These are phyloP conservation scores for Diplodia corticola DNA, from an alignment of 2,329 filamentous ascomycete genomes.

Conservation along the genomic window DNA sequence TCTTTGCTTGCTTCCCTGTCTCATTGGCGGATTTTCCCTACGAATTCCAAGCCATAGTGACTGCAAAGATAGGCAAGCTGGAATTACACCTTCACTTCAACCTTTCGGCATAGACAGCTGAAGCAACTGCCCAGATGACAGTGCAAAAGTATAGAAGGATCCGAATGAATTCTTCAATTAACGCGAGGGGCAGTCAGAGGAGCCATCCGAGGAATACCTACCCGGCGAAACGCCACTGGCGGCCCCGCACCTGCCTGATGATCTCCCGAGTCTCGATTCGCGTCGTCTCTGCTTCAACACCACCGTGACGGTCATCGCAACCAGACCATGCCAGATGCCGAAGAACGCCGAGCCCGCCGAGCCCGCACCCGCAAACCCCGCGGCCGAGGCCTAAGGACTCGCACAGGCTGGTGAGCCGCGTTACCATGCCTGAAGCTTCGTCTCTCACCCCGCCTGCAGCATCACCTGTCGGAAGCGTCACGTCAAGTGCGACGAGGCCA, in stretches of 20 bases:
- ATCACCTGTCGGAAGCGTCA: slow-evolving; percentile 50
- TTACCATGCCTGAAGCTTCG: not conserved
- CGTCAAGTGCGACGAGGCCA: slow-evolving; percentile 54
- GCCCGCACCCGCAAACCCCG: slow-evolving; percentile 39
- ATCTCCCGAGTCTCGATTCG: not conserved
- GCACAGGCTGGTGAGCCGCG: slow-evolving; percentile 43
- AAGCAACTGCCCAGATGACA: no score
- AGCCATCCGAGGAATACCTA: not conserved
- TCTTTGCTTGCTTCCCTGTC: no score
- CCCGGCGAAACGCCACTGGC: not conserved
- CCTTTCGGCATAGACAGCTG: no score
- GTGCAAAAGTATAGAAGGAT: no score
- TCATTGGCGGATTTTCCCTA: no score
- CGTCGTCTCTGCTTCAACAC: not conserved
- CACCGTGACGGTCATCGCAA: not conserved
- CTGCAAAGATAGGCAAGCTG: no score
- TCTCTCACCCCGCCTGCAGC: slow-evolving; percentile 29
- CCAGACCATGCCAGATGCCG: not conserved
- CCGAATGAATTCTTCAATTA: no score
- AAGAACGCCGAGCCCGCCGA: slow-evolving; percentile 1
- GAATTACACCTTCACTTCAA: no score
- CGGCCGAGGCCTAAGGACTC: slow-evolving; percentile 46
- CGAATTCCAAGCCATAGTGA: no score
- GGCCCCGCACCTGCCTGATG: not conserved
- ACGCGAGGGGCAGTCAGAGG: no score